Conservation (phyloP, 768 basidiomycete genomes). For the Hericium rajendrae region DNA sequence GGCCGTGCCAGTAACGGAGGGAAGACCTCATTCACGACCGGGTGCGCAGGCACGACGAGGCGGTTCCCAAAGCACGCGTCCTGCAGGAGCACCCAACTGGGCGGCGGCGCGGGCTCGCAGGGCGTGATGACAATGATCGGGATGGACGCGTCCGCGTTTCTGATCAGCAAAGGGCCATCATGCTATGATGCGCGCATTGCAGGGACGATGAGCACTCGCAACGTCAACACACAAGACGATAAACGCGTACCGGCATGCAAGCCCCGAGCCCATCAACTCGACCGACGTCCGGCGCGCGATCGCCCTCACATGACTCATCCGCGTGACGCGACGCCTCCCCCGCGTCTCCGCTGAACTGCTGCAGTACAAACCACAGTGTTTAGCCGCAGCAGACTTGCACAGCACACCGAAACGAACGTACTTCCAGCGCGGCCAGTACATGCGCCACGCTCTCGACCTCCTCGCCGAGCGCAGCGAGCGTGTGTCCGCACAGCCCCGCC, state of each 20-base stretch:
- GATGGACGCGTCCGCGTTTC: slow-evolving; percentile 18
- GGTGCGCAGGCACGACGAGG: slow-evolving; percentile 41
- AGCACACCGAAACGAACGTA: slow-evolving; percentile 14
- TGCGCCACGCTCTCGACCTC: slow-evolving; percentile 35
- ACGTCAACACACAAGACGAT: neutral
- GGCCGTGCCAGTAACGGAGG: slow-evolving; percentile 30
- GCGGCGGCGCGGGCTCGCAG: slow-evolving; percentile 30
- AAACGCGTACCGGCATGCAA: neutral
- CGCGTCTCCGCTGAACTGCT: neutral
- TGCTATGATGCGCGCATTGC: neutral
- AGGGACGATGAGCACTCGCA: too few species aligned
- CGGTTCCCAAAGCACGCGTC: slow-evolving; percentile 41
- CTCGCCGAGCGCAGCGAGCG: slow-evolving; percentile 21
- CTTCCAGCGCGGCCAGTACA: slow-evolving; percentile 32
- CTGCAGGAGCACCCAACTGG: slow-evolving; percentile 42
- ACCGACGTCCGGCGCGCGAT: too few species aligned
- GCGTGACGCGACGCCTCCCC: neutral
- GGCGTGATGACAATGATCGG: slow-evolving; percentile 46
- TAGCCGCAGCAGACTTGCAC: neutral
- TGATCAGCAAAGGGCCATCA: neutral
- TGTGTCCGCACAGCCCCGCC: slow-evolving; percentile 14
- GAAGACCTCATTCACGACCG: slow-evolving; percentile 35
- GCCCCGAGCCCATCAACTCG: too few species aligned
- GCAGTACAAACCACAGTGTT: neutral
- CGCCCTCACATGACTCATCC: neutral